Base-by-base conservation (phyloP, 1,284 basidiomycete genomes). In the Leccinum pachyderme region DNA sequence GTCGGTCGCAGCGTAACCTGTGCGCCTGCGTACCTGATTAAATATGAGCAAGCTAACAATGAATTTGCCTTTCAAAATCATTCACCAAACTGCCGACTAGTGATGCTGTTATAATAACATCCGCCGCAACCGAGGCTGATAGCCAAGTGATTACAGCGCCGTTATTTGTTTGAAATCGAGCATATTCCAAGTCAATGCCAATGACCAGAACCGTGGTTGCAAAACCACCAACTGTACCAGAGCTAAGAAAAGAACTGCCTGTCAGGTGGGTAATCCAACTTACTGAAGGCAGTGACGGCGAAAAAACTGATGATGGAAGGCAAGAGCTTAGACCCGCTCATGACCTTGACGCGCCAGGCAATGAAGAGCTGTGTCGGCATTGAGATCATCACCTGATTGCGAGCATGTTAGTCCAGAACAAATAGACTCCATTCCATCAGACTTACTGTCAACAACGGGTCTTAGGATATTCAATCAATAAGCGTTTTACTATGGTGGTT, bases 291-390 rank as follows among this genome's bases (percentile, higher is more conserved):
- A 7, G 72, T 61, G 1, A 79, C 6, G 2, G 76, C 66, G 4
- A 82, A 65, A 6, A 73, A 49, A 22, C 59, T 47, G 18, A 81
- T 73, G 47, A 79, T 24, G 3, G 55, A 48, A 1, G 77, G 67
- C 7, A 80, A 59, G 56, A 74, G 63, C 9, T 54, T 69, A 0
- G 73, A 76, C 52, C 73, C 75, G 5, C 73, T 80, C 52, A 82
- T 69, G 28, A 73, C 60, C 51, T 61, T 69, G 43, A 81, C 77
- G 32, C 80, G 72, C 77, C 78, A 82, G 0, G 79, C 79, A 32
- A 81, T 77, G 66, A 82, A 82, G 5, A 79, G 51, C 58, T 82
- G 81, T 3, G 81, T 80, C 0, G 80, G 78, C 1, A 75, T 75
- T 4, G 81, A 81, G 25, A 80, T 68, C 7, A 73, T 62, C 2